A percentile compares a stretch with the other conserved stretches of the same genome.
Evolutionary conservation across 768 basidiomycete genomes (phyloP).

Genomic region (Artomyces pyxidatus): DNA sequence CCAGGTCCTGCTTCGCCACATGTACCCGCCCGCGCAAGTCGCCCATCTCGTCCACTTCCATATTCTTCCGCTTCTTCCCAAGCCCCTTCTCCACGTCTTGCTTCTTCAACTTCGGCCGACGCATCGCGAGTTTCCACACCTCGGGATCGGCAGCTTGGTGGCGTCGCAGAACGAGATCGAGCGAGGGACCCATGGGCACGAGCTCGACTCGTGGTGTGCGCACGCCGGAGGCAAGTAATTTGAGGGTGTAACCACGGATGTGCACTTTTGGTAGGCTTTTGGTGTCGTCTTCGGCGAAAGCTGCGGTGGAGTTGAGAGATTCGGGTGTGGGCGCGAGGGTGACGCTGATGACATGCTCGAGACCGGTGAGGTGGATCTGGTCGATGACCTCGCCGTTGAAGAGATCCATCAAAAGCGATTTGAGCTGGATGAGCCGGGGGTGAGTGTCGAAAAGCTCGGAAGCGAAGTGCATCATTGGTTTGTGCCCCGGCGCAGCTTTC

Average conservation of each 20-base stretch:
- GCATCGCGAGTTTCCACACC: slow-evolving; percentile 73
- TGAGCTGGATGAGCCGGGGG: slow-evolving; percentile 85
- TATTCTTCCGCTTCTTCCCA: slow-evolving; percentile 90
- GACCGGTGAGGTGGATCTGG: slow-evolving; percentile 71
- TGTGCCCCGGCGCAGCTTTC: slow-evolving; percentile 84
- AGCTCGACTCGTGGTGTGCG: slow-evolving; percentile 78
- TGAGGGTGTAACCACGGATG: slow-evolving; percentile 77
- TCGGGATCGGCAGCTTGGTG: slow-evolving; percentile 71
- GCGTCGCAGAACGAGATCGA: slow-evolving; percentile 77
- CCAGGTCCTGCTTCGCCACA: slow-evolving; percentile 81
- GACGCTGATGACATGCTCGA: slow-evolving; percentile 85
- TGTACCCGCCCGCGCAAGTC: slow-evolving; percentile 89
- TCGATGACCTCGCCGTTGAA: slow-evolving; percentile 87
- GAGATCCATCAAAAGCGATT: slow-evolving; percentile 83
- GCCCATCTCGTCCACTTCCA: slow-evolving; percentile 98
- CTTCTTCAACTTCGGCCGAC: slow-evolving; percentile 82
- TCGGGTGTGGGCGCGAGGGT: slow-evolving; percentile 60
- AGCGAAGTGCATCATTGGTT: slow-evolving; percentile 92
- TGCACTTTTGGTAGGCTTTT: slow-evolving; percentile 69
- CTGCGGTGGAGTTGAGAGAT: slow-evolving; percentile 37
- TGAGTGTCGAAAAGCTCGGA: slow-evolving; percentile 93
- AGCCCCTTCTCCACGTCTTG: slow-evolving; percentile 77
- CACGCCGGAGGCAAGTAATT: slow-evolving; percentile 66
- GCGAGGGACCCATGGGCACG: slow-evolving; percentile 82
- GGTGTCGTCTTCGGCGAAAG: slow-evolving; percentile 15